Conservation (phyloP, 2,329 filamentous ascomycete species). For the Beauveria scarabaeidicola region DNA sequence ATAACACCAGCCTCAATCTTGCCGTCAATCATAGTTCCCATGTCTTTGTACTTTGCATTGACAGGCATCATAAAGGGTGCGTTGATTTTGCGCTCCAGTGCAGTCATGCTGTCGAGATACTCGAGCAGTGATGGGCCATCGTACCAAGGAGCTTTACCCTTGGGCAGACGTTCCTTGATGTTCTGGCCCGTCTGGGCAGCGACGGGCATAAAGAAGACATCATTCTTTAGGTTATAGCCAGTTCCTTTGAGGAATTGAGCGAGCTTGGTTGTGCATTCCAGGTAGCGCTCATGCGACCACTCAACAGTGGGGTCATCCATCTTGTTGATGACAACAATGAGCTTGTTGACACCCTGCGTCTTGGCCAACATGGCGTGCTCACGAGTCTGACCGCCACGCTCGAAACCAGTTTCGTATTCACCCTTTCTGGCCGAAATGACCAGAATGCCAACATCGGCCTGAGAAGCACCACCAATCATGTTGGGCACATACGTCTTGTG, state of each 20-base stretch:
- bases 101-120: slow-evolving; percentile 88
- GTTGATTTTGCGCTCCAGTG: slow-evolving; percentile 90
- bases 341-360: slow-evolving; percentile 95
- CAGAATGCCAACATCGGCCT: slow-evolving; percentile 88
- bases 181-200: slow-evolving; percentile 79
- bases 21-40: slow-evolving; percentile 96
- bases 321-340: slow-evolving; percentile 94
- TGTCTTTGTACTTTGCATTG: slow-evolving; percentile 90
- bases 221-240: slow-evolving; percentile 89
- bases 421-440: slow-evolving; percentile 96
- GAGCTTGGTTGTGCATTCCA: slow-evolving; percentile 88
- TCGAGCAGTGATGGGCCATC: slow-evolving; percentile 85
- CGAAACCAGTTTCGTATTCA: slow-evolving; percentile 98
- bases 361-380: slow-evolving; percentile 98
- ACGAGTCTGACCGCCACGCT: slow-evolving; percentile 89
- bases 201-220: slow-evolving; percentile 93
- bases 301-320: slow-evolving; percentile 97
- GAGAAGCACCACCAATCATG: slow-evolving; percentile 94
- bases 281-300: slow-evolving; percentile 88
- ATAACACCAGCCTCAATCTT: slow-evolving; percentile 93
- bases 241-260: slow-evolving; percentile 80
- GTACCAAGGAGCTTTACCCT: slow-evolving; percentile 72
- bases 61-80: slow-evolving; percentile 99
- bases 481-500: slow-evolving; percentile 97
- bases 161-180: slow-evolving; percentile 81